Conservation (phyloP, 1,284 basidiomycete genomes). For the Agaricales sp. region DNA sequence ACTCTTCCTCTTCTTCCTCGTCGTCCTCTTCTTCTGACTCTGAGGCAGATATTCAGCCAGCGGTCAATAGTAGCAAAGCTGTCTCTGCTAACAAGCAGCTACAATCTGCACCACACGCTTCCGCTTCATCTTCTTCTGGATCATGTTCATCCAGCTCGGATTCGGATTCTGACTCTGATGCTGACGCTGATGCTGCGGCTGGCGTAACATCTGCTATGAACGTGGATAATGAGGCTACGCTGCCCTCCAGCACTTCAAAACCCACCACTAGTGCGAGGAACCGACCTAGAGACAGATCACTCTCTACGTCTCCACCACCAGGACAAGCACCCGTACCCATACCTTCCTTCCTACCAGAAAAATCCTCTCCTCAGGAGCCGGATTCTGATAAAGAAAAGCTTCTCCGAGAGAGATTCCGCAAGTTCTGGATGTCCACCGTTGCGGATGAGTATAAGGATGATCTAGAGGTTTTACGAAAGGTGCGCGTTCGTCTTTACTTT, state of each 20-base stretch:
- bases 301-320: conserved; percentile 26
- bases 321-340: conserved; percentile 40
- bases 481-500: conserved; percentile 16
- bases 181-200: neutral
- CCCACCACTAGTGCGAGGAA: neutral
- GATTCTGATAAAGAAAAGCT: conserved; percentile 41
- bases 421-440: conserved; percentile 74
- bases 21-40: neutral
- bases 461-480: conserved; percentile 68
- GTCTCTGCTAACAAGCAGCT: neutral
- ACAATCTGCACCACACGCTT: neutral
- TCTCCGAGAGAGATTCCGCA: conserved; percentile 55
- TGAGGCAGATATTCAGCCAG: neutral
- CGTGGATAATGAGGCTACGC: neutral
- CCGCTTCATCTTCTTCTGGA: neutral
- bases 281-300: neutral
- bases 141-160: neutral
- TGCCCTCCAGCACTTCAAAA: neutral
- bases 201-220: neutral
- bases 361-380: conserved; percentile 22
- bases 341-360: conserved; percentile 38
- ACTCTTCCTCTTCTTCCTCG: neutral
- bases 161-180: neutral
- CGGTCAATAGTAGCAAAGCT: neutral
- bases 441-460: conserved; percentile 73